Evolutionary conservation across 768 basidiomycete genomes (phyloP).

Genomic region (Calocybe gangraenosa): DNA sequence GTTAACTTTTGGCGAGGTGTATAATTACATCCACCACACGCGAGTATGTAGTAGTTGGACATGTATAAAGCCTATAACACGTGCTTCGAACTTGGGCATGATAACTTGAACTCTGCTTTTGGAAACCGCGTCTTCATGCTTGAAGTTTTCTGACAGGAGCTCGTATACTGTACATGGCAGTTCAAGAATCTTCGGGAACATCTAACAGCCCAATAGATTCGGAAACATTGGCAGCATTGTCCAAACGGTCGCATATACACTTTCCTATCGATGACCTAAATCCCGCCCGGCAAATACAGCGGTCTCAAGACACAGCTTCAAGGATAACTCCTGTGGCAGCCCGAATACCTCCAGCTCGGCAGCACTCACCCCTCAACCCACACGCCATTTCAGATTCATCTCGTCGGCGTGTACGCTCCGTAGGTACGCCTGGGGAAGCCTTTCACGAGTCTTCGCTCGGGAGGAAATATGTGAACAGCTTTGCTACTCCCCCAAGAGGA

Average conservation of each 20-base stretch:
- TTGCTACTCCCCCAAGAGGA: conserved; percentile 12
- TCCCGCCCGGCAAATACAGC: conserved; percentile 6
- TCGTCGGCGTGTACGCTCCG: conserved; percentile 15
- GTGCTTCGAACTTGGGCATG: too few species aligned
- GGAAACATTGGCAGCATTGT: conserved; percentile 1
- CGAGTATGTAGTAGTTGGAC: too few species aligned
- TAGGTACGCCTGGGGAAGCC: conserved; percentile 10
- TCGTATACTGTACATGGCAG: conserved; percentile 5
- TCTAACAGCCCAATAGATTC: conserved; percentile 12
- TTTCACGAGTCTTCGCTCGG: conserved; percentile 4
- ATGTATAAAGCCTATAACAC: too few species aligned
- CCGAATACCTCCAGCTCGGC: conserved; percentile 10
- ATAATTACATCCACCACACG: too few species aligned
- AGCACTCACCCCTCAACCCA: conserved; percentile 9
- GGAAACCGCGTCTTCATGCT: too few species aligned
- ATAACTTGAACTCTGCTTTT: too few species aligned
- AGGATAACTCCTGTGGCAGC: conserved; percentile 1
- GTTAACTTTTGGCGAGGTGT: too few species aligned
- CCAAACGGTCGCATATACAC: conserved; percentile 17
- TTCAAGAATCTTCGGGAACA: conserved; percentile 10
- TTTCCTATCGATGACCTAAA: conserved; percentile 14
- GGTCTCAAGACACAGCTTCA: conserved; percentile 5
- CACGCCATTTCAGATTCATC: conserved; percentile 6
- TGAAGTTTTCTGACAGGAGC: too few species aligned
- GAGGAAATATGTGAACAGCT: conserved; percentile 5